Evolutionary conservation across 2,329 filamentous ascomycete species (phyloP), one percentile per base, ranked within the genome.

Genomic region (Bipolaris zeicola): DNA sequence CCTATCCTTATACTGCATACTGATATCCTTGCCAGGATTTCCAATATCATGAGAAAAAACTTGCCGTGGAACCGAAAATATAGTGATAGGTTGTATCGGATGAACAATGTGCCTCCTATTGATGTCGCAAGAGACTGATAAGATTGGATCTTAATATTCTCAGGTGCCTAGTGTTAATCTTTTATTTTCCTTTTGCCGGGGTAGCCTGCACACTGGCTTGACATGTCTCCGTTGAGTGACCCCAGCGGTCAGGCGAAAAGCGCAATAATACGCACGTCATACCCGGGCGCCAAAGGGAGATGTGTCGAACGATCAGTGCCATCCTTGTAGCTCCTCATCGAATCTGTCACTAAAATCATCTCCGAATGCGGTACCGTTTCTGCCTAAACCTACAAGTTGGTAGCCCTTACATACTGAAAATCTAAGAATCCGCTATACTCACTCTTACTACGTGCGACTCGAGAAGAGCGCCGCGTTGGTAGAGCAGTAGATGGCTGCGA

Each of bases 381-480:
- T 59, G 36, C 49, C 59, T 58, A 52, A 11, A 22, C 7, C 1
- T 18, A 10, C 44, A 14, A 16, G 36, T 59, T 20, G 55, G 45
- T 38, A 26, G 22, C 13, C 2, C 31, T n/a, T 5, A 26, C 3
- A 38, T 6, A 2, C 22, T 16, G n/a, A 2, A 5, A n/a, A n/a
- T 22, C 6, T 14, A 3, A 8, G 22, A 20, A 20, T 3, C 6
- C 3, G 13, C 3, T 16, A 24, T 6, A 45, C 53, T 48, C 45
- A 58, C 59, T 48, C 38, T 60, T 55, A 10, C 46, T 60, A n/a
- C 51, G 57, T 11, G 49, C 52, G 10, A 56, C 36, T 34, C 54
- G 56, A 50, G 46, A 45, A 5, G 51, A 52, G 10, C 41, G 55
- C 5, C 46, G 51, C n/a, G 22, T 34, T 3, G 26, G 26, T 34